Evolutionary conservation across 441 rosid genomes (phyloP), one percentile per base, ranked within the genome.

Genomic region (Mallotus japonicus): DNA sequence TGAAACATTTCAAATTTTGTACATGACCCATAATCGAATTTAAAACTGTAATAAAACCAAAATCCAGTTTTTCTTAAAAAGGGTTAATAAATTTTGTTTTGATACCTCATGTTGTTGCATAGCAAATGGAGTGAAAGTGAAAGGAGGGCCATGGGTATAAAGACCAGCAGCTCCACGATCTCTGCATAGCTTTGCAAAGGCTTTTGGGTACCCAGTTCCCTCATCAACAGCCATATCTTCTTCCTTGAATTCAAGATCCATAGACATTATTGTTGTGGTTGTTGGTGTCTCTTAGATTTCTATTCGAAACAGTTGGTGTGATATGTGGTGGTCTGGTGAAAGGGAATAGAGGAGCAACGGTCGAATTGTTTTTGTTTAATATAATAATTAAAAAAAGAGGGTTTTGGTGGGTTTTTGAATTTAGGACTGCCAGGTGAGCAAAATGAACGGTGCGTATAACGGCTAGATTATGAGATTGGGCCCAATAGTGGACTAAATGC

Each of bases 181-280:
- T 62, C 89, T 79, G 77, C 93, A 90, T 56, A 91, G 82, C 80
- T 82, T 89, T 0, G 91, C 90, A 50, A 85, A 92, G 46, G 97
- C 93, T 80, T 76, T 80, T 4, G 99, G 97, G 84, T 83, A 92
- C 2, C 97, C 97, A 2, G 85, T 85, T 63, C 88, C 83, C 72
- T 87, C 89, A 8, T 90, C 91, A 28, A 91, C 83, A 9, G 37
- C 81, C 79, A 88, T 62, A 49, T 95, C 97, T 32, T 87, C 89
- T 19, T 88, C 85, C 9, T 82, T 72, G 80, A 90, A 80, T 6
- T 72, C 65, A 20, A 65, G 79, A 24, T 84, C 15, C 7, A 53
- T 65, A 8, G 83, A 82, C 91, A 88, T 88, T 28, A 61, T 44
- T 60, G 6, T 34, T 55, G 73, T 5, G 65, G 71, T 73, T 60